Base-by-base conservation (phyloP, 352 stramenopile genomes). In the Pythium rhizo-oryzae region DNA sequence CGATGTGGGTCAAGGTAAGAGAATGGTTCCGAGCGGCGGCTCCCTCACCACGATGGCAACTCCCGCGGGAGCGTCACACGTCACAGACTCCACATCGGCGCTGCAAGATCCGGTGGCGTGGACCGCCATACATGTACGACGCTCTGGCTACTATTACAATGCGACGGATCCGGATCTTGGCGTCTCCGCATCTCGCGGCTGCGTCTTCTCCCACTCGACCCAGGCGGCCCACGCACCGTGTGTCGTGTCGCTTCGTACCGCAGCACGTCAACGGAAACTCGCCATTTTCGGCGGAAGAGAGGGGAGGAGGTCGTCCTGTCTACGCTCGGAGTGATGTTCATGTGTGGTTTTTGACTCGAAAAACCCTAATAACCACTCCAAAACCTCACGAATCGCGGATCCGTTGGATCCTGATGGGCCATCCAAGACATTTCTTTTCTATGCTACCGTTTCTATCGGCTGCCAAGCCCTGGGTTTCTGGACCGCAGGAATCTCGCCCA, bases 341-440 rank as follows among this genome's bases (percentile, higher is more conserved):
- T 33, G 6, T 24, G 24, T 57, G 24, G 21, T 30, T 53, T 53
- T 53, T 55, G 25, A 7, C 16, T 23, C 9, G n/a, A n/a, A 30
- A 18, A 30, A 44, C 33, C 50, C 33, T 11, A 18, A 60, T 44
- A 60, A 58, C 52, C 52, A 37, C 52, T 23, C 52, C 13, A 50
- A 50, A 60, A 60, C 35, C 54, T 60, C 54, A 21, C 33, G 12
- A 16, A 55, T 25, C 18, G 21, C 18, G 41, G 49, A 55, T 47
- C 41, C 41, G 41, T n/a, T n/a, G 50, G 25, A 57, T 57, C 50
- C 25, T 2, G 28, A 23, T 57, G 54, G 15, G 19, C 39, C 54
- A 60, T 50, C 54, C 54, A 60, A 25, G 37, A 25, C 13, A 15
- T 59, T 59, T 59, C 53, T 46, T 50, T 60, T 60, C 35, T 49